A percentile compares a stretch with the other conserved stretches of the same genome.
Conservation (phyloP, 2,329 filamentous ascomycete genomes). For the Microsporum canis region DNA sequence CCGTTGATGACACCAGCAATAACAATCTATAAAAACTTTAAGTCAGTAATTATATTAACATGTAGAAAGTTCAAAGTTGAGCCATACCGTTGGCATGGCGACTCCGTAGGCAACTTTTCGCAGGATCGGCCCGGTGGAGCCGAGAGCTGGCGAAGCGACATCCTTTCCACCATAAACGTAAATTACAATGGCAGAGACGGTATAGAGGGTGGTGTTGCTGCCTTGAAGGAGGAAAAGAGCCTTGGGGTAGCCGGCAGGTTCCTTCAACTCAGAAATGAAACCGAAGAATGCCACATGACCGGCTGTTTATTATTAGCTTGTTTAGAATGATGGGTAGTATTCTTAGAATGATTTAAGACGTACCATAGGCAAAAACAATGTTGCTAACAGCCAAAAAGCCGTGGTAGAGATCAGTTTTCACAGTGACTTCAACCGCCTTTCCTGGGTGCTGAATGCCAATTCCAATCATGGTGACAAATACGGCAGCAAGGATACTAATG, state of each 20-base stretch:
- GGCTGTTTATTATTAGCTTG: conserved; percentile 17
- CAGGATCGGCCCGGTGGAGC: conserved; percentile 46
- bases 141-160: conserved; percentile 55
- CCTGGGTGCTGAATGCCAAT: conserved; percentile 44
- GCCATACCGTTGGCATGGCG: conserved; percentile 49
- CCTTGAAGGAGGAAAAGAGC: conserved; percentile 51
- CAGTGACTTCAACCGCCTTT: conserved; percentile 27
- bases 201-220: conserved; percentile 50
- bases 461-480: conserved; percentile 55
- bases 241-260: conserved; percentile 50
- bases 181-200: conserved; percentile 54
- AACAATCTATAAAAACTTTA: conserved; percentile 39
- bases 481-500: conserved; percentile 51
- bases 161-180: conserved; percentile 54
- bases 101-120: conserved; percentile 57
- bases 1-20: conserved; percentile 61
- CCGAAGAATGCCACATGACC: conserved; percentile 59
- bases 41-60: background rate
- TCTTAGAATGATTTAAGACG: conserved; percentile 12
- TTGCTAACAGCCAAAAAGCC: conserved; percentile 54
- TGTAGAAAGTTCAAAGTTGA: background rate
- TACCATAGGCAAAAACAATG: conserved; percentile 59
- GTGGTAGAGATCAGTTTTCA: conserved; percentile 38
- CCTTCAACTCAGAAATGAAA: conserved; percentile 53
- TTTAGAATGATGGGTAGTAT: background rate